Evolutionary conservation across 257 asterid genomes (phyloP).

Genomic region (Nicotiana sylvestris): DNA sequence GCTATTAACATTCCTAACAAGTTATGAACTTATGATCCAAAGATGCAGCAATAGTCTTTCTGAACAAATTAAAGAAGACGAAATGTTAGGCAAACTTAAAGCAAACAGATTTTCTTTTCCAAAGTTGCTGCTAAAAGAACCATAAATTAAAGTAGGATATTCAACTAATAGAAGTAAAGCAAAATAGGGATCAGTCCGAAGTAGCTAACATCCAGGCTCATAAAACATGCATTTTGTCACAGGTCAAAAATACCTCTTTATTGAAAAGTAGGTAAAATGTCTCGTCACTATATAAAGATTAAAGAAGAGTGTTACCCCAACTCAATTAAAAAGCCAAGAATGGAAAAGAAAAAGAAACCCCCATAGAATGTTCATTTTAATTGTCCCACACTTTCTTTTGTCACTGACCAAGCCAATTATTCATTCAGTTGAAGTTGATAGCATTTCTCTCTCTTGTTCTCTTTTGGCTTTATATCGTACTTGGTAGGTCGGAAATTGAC

Average conservation of each 20-base stretch:
- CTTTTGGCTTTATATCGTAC: neutral
- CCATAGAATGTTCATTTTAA: neutral
- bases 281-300: neutral
- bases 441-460: neutral
- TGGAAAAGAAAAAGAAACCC: neutral
- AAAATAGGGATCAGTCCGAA: neutral
- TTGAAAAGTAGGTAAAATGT: slow-evolving; percentile 8
- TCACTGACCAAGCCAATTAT: neutral
- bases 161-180: neutral
- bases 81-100: too few species aligned
- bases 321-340: neutral
- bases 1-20: too few species aligned
- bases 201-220: neutral
- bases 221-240: slow-evolving; percentile 2
- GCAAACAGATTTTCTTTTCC: too few species aligned
- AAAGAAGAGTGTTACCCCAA: neutral
- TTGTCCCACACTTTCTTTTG: neutral
- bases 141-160: neutral
- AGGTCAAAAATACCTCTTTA: neutral
- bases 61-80: too few species aligned
- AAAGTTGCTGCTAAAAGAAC: too few species aligned
- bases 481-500: neutral
- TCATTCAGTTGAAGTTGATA: neutral
- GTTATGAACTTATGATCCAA: too few species aligned
- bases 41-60: too few species aligned